Evolutionary conservation across 331 rosid species (phyloP), one percentile per base, ranked within the genome.

Genomic region (Malus hybrid): DNA sequence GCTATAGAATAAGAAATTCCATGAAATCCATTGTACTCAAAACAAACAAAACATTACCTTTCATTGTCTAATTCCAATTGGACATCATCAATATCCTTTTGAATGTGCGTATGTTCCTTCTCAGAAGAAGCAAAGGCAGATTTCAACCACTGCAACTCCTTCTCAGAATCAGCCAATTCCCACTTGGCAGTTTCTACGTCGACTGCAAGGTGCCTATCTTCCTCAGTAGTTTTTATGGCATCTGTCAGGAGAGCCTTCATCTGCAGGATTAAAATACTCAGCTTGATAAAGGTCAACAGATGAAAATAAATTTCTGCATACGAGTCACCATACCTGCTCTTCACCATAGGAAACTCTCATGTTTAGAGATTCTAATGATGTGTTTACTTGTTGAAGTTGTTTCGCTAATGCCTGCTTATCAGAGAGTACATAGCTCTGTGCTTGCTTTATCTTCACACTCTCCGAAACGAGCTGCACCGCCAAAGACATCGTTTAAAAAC

Each of bases 401-500:
- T 90, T 90, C 29, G 79, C 85, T 76, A 92, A 84, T 52, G 86
- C 87, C 85, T 94, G 97, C 85, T 90, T 94, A 85, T 94, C 93
- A 29, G 88, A 80, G 52, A 82, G 75, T 76, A 92, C 71, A 74
- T 83, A 71, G 80, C 76, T 86, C 52, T 92, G 96, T 20, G 81
- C 80, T 67, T 94, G 99, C 86, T 86, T 94, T 74, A 91, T 81
- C 88, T 92, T 94, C 82, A 94, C 97, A 34, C 96, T 92, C 82
- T 90, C 97, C 28, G 99, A 94, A 73, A 94, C 97, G 56, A 94
- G 93, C 99, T 93, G 97, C 89, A 86, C 62, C 89, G 84, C 57
- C 29, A 59, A 59, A 22, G 13, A 72, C 31, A 77, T 76, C 56
- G 54, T 78, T 56, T 32, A 69, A 36, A 36, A 71, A 72, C 65